Evolutionary conservation across 2,329 filamentous ascomycete species (phyloP).

Genomic region (Emericellopsis cladophorae): DNA sequence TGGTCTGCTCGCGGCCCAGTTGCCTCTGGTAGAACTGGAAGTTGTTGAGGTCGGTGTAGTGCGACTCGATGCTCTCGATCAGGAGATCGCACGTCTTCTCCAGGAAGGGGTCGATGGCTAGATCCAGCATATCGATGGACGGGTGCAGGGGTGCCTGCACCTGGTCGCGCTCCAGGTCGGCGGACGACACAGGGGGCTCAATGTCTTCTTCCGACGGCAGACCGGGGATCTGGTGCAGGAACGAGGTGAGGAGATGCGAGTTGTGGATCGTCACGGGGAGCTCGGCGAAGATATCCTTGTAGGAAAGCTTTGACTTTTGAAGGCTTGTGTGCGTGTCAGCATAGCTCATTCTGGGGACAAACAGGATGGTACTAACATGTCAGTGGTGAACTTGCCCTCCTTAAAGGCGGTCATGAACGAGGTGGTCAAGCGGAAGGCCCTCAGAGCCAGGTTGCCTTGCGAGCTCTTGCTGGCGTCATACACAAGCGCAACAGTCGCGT

Average conservation of each 20-base stretch:
- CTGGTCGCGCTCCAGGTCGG: constrained; percentile 59
- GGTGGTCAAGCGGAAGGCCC: constrained; percentile 81
- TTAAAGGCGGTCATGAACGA: constrained; percentile 86
- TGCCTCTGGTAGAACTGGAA: constrained; percentile 94
- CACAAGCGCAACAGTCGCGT: constrained; percentile 75
- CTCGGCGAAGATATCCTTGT: constrained; percentile 88
- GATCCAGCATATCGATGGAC: constrained; percentile 79
- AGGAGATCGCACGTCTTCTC: constrained; percentile 97
- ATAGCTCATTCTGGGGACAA: not conserved
- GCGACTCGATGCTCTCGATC: constrained; percentile 90
- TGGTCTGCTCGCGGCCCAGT: constrained; percentile 83
- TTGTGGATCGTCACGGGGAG: constrained; percentile 86
- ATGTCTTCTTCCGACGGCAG: constrained; percentile 51
- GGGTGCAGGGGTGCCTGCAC: constrained; percentile 59
- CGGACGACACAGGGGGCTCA: constrained; percentile 65
- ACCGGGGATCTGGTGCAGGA: constrained; percentile 80
- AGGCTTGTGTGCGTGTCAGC: constrained; percentile 42
- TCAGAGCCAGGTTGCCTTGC: constrained; percentile 78
- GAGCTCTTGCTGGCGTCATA: constrained; percentile 94
- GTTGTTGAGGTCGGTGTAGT: constrained; percentile 99
- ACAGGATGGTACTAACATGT: constrained; percentile 52
- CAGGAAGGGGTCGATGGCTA: constrained; percentile 92
- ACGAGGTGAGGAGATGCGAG: constrained; percentile 90
- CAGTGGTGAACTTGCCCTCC: constrained; percentile 94
- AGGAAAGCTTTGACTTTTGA: constrained; percentile 85